Evolutionary conservation across 2,329 filamentous ascomycete genomes (phyloP), one percentile per base, ranked within the genome.

Genomic region (Pseudogymnoascus sp.): DNA sequence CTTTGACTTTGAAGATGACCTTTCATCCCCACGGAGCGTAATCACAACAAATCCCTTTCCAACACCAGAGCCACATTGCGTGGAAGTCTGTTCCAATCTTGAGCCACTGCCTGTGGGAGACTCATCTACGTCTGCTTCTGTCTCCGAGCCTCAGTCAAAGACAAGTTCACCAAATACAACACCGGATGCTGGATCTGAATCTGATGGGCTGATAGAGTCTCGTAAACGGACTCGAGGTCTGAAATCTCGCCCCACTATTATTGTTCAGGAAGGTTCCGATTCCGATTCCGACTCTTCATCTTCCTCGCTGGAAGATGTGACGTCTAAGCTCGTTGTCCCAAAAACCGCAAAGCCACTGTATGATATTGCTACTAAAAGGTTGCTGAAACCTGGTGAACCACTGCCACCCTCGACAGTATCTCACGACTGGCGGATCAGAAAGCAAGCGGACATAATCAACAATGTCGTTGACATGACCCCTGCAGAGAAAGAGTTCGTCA

Each of bases 401-500:
- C 23, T 52, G 63, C 64, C 15, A 58, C 70, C 9, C 62, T 65
- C 12, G 61, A 64, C 41, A 69, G 66, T 28, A 12, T 68, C 70
- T 28, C 66, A 71, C 39, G 38, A 28, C n/a, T 71, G 69, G 69
- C 61, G 70, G 7, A 56, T 66, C 13, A 65, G 66, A 12, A 69
- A 67, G 41, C 65, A 68, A 30, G 62, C 65, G 23, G 69, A 70
- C 35, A 61, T 65, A 2, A 65, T 71, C 6, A 65, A 67, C 23
- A 68, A 70, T 33, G 69, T 63, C 57, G 63, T 56, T 7, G 68
- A 71, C 60, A 59, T 71, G 6, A 65, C 63, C 6, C 56, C 60
- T 2, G 64, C 65, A 23, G 68, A 71, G 45, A 71, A 70, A 33
- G 70, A 70, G 8, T 71, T 67, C 34, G 62, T 69, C 13, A 64